Evolutionary conservation across 2,329 filamentous ascomycete species (phyloP).

Genomic region (Aspergillus pseudotamarii): DNA sequence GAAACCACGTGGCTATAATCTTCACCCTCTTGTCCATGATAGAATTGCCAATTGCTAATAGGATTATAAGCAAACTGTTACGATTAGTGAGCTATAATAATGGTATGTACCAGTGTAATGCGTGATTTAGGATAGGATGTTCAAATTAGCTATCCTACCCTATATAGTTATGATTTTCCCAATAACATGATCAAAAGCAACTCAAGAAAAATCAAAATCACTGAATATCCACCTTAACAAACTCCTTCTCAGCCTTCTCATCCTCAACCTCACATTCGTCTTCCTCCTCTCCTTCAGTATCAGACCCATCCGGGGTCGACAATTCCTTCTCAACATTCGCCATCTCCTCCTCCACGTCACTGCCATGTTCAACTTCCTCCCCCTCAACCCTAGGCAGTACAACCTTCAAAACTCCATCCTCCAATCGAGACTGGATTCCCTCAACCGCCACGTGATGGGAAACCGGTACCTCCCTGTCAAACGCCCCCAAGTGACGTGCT

Average conservation of each 20-base stretch:
- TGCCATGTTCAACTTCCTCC: neutral
- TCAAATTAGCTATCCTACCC: neutral
- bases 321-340: neutral
- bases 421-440: neutral
- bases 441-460: neutral
- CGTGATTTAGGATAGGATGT: neutral
- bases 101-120: neutral
- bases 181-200: neutral
- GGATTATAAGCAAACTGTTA: neutral
- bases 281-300: neutral
- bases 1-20: too few species aligned
- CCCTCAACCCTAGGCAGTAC: neutral
- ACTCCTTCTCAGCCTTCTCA: neutral
- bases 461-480: neutral
- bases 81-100: neutral
- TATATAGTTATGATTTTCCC: neutral
- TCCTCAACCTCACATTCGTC: neutral
- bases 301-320: neutral
- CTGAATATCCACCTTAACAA: neutral
- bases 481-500: neutral
- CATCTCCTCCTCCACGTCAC: neutral
- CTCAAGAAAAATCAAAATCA: neutral
- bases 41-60: neutral
- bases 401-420: neutral
- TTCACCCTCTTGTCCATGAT: neutral